Evolutionary conservation across 805 yeast genomes (phyloP), one percentile per base, ranked within the genome.

Genomic region (Saturnispora quitensis): DNA sequence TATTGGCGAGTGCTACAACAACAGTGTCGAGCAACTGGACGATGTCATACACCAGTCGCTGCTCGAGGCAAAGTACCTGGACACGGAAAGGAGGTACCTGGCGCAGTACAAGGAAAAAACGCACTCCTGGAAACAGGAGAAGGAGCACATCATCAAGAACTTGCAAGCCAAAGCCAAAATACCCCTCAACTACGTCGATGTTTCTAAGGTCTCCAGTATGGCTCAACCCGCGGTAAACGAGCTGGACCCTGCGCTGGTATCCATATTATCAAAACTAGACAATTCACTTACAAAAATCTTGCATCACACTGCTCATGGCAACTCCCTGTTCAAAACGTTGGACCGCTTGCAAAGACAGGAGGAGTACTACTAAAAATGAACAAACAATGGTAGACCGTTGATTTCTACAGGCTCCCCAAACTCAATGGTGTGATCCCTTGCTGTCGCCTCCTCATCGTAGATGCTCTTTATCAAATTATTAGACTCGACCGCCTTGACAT

Each of bases 401-500:
- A 60, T 18, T 3, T 42, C 33, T 1, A 45, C 13, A 24, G 45
- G 43, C 12, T 54, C 40, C n/a, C 53, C 42, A 10, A 64, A 50
- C 4, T 57, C 55, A 10, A 52, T 18, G 5, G 59, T 47, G 5
- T 60, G 55, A 28, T 55, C 27, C 1, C 45, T 18, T 2, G 45
- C 24, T 27, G 49, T 52, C 1, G 47, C 56, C 4, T 50, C 50
- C 8, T 33, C 15, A 27, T 53, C 58, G 7, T 50, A 34, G 4
- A 42, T n/a, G 3, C n/a, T 9, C 9, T 55, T 47, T 38, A 73
- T 53, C 57, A 73, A 58, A 3, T 42, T 56, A 54, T 82, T 81
- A 1, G 90, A 35, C 56, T 78, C 76, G 24, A 70, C 62, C 0
- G 93, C 81, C 48, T 65, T 69, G 3, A 76, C 70, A 0, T 66